Evolutionary conservation across 177 flowering plant species (phyloP).

Genomic region (Vitis hybrid): DNA sequence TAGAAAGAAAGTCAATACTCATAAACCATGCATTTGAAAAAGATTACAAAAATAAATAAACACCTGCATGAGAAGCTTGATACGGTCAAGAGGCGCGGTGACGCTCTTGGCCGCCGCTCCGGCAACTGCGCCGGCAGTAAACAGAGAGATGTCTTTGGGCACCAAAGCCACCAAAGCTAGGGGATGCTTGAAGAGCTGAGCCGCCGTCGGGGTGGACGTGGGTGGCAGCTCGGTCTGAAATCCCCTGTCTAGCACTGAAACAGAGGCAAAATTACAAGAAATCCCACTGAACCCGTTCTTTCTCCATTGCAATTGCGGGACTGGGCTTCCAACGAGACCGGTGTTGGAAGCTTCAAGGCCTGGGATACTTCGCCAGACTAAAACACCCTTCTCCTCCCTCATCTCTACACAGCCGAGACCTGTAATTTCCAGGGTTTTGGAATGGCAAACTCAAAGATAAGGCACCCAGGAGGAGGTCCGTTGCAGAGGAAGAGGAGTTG

Average conservation of each 20-base stretch:
- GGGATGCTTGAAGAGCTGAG: constrained; percentile 80
- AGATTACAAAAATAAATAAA: background rate
- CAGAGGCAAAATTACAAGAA: constrained; percentile 39
- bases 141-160: constrained; percentile 83
- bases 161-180: constrained; percentile 62
- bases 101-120: constrained; percentile 91
- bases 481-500: too few species aligned
- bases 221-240: constrained; percentile 26
- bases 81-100: constrained; percentile 95
- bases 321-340: background rate
- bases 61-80: constrained; percentile 97
- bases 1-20: too few species aligned
- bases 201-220: constrained; percentile 28
- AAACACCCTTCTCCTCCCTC: constrained; percentile 23
- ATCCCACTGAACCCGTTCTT: constrained; percentile 9
- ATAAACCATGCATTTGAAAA: too few species aligned
- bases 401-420: background rate
- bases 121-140: constrained; percentile 83
- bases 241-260: constrained; percentile 44
- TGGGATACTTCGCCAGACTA: constrained; percentile 28
- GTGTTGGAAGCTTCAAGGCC: constrained; percentile 13
- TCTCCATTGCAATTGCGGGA: constrained; percentile 16
- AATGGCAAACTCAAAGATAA: too few species aligned
- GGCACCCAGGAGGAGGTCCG: too few species aligned
- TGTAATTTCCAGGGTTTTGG: too few species aligned